These are phyloP conservation scores for Penicillium chermesinum DNA, from an alignment of 495 filamentous ascomycete genomes.

Conservation along the genomic window DNA sequence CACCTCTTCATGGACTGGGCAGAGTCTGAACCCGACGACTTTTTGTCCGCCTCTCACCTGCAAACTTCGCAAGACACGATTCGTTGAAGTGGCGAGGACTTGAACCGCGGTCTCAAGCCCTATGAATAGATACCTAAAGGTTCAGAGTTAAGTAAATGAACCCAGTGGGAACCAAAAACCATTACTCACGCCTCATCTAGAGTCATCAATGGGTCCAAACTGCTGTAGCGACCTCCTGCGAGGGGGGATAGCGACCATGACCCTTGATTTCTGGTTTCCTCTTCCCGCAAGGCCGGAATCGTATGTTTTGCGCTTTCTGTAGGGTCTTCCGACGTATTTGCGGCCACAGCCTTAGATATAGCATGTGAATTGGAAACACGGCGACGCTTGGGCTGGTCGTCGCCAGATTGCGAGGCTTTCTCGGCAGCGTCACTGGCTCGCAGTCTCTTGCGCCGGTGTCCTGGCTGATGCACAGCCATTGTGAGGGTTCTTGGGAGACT, in stretches of 20 bases:
- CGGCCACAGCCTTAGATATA: not conserved
- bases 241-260: conserved; percentile 34
- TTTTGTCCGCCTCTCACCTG: conserved; percentile 28
- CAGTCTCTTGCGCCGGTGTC: conserved; percentile 31
- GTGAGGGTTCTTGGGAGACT: not conserved
- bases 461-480: conserved; percentile 15
- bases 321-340: not conserved
- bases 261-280: conserved; percentile 9
- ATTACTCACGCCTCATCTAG: conserved; percentile 69
- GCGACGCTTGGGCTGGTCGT: conserved; percentile 31
- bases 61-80: conserved; percentile 64
- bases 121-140: conserved; percentile 61
- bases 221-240: conserved; percentile 32
- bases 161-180: not conserved
- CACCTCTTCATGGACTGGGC: conserved; percentile 49
- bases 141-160: not conserved
- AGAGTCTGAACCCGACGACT: conserved; percentile 54
- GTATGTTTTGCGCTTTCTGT: not conserved
- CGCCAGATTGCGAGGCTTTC: conserved; percentile 16
- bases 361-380: conserved; percentile 8
- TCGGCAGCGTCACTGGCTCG: conserved; percentile 30
- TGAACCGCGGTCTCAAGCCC: conserved; percentile 60
- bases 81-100: conserved; percentile 75
- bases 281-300: conserved; percentile 3
- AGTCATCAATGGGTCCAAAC: conserved; percentile 75